These are phyloP conservation scores for Botrytis sinoallii DNA, from an alignment of 2,329 filamentous ascomycete genomes.

Conservation along the genomic window DNA sequence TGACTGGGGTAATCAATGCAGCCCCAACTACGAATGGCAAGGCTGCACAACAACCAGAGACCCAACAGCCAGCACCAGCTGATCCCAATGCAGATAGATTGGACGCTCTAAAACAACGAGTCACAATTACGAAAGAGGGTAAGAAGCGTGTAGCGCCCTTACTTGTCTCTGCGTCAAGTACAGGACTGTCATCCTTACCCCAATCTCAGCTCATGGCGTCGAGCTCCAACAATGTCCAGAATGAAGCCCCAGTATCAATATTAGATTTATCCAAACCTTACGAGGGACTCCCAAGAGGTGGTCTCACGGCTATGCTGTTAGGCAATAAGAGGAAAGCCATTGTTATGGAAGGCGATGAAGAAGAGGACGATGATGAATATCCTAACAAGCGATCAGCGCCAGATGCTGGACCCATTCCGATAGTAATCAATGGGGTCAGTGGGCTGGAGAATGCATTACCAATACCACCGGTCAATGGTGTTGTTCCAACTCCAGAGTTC, in stretches of 20 bases:
- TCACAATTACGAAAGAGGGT: slow-evolving; percentile 93
- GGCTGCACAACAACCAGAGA: slow-evolving; percentile 36
- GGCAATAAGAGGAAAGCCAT: slow-evolving; percentile 89
- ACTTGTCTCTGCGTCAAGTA: slow-evolving; percentile 84
- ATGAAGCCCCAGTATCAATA: slow-evolving; percentile 74
- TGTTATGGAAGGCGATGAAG: slow-evolving; percentile 51
- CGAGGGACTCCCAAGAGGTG: slow-evolving; percentile 87
- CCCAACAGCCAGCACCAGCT: slow-evolving; percentile 38
- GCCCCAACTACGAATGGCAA: slow-evolving; percentile 29
- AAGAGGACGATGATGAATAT: slow-evolving; percentile 63
- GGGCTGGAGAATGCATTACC: slow-evolving; percentile 74
- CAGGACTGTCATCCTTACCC: slow-evolving; percentile 81
- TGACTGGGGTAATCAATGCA: slow-evolving; percentile 26
- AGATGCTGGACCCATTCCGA: slow-evolving; percentile 65
- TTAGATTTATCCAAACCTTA: slow-evolving; percentile 92
- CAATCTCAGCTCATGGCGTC: slow-evolving; percentile 84
- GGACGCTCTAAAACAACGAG: slow-evolving; percentile 78
- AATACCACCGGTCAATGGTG: slow-evolving; percentile 55
- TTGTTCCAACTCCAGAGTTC: slow-evolving; percentile 73
- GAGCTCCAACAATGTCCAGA: slow-evolving; percentile 61
- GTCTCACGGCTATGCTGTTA: slow-evolving; percentile 78
- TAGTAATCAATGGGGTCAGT: slow-evolving; percentile 72
- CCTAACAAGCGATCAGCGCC: slow-evolving; percentile 57
- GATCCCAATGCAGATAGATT: slow-evolving; percentile 58
- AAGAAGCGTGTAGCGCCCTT: slow-evolving; percentile 94